Percentiles rank a stretch among this genome's conserved stretches.
Conservation (phyloP, 1,284 basidiomycete genomes). For the Mycena sp. region DNA sequence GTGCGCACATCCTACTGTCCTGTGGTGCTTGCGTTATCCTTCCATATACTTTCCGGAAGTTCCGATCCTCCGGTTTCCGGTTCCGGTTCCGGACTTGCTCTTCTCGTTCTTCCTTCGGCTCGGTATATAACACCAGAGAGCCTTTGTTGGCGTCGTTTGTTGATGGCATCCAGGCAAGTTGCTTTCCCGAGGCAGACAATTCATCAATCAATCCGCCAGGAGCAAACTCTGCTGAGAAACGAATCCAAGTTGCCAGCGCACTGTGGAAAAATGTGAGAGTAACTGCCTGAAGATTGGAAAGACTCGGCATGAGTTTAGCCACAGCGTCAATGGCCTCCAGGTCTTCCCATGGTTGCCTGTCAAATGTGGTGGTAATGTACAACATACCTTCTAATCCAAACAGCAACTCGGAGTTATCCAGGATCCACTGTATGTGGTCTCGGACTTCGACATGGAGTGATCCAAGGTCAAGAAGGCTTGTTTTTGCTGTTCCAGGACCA, state of each 20-base stretch:
- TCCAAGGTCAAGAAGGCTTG: constrained; percentile 43
- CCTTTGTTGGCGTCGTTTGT: neutral
- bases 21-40: too few relatives aligned
- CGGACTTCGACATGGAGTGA: constrained; percentile 35
- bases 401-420: constrained; percentile 39
- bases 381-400: constrained; percentile 16
- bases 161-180: neutral
- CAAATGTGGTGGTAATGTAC: neutral
- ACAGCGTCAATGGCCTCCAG: neutral
- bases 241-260: constrained; percentile 35
- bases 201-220: constrained; percentile 23
- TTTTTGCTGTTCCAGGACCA: constrained; percentile 20
- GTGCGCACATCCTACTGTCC: too few relatives aligned
- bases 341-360: neutral
- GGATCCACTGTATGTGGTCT: constrained; percentile 36
- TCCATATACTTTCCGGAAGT: too few relatives aligned
- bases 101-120: too few relatives aligned
- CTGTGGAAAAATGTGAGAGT: constrained; percentile 20
- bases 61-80: too few relatives aligned
- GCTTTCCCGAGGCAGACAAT: neutral
- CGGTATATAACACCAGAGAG: too few relatives aligned
- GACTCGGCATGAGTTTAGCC: neutral
- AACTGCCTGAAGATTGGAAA: neutral
- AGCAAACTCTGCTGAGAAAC: constrained; percentile 42
- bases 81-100: too few relatives aligned